Evolutionary conservation across 2,329 filamentous ascomycete genomes (phyloP).

Genomic region (Xylariaceae sp.): DNA sequence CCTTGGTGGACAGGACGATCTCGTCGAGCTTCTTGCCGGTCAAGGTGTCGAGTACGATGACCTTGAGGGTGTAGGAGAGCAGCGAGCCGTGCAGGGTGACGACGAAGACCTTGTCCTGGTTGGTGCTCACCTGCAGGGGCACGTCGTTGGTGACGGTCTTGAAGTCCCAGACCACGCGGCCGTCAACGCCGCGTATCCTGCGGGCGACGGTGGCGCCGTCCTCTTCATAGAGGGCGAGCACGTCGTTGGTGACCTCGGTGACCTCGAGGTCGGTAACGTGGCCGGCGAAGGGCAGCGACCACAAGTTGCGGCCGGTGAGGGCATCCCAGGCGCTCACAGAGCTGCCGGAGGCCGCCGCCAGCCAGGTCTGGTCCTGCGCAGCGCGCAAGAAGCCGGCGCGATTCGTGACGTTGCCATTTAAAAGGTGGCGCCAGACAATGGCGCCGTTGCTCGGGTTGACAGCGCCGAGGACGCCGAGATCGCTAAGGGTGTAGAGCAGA

Average conservation of each 20-base stretch:
- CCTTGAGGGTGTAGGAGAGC: constrained; percentile 72
- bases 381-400: constrained; percentile 60
- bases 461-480: constrained; percentile 78
- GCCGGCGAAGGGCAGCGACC: constrained; percentile 64
- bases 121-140: constrained; percentile 71
- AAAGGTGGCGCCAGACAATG: constrained; percentile 80
- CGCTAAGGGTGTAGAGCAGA: constrained; percentile 86
- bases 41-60: constrained; percentile 68
- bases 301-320: constrained; percentile 73
- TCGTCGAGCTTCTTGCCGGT: constrained; percentile 73
- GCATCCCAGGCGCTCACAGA: constrained; percentile 81
- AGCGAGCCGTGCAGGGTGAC: constrained; percentile 70
- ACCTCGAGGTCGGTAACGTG: constrained; percentile 71
- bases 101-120: constrained; percentile 71
- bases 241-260: constrained; percentile 71
- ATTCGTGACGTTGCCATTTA: constrained; percentile 52
- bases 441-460: constrained; percentile 84
- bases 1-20: constrained; percentile 69
- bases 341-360: constrained; percentile 70
- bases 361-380: constrained; percentile 74
- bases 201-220: constrained; percentile 58
- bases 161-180: constrained; percentile 76
- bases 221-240: constrained; percentile 65
- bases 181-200: constrained; percentile 70
- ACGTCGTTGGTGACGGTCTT: constrained; percentile 65